Evolutionary conservation across 2,329 filamentous ascomycete species (phyloP), one percentile per base, ranked within the genome.

Genomic region (Amauroascus verrucosus): DNA sequence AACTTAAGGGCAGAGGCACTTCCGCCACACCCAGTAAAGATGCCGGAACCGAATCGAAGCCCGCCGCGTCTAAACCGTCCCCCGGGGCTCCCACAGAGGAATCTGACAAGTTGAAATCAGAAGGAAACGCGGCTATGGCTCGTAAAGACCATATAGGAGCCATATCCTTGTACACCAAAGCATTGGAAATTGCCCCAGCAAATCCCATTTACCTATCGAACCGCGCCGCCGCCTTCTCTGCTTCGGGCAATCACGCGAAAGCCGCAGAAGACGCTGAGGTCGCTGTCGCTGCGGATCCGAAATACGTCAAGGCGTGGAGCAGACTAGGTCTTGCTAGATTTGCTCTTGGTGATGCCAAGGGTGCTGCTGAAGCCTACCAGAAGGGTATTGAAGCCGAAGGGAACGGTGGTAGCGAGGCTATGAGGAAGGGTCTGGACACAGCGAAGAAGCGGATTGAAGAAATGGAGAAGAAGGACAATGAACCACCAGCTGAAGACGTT

Each of bases 141-240:
- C 81, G 85, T 69, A 96, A 95, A 75, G 88, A 97, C 71, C 96
- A 96, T 75, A 64, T 77, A 44, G 65, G 75, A 40, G 93, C 93
- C 57, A 88, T 97, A 67, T 83, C 88, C 62, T 77, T 86, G 61
- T 98, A 98, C 78, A 88, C 87, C 24, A 79, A 91, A 70, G 93
- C 93, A 3, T 82, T 98, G 24, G 78, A 81, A 53, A 76, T 96
- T 51, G 74, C 87, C 61, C 88, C 93, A 1, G 76, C 81, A 60
- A 97, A 98, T 74, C 87, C 90, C 37, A 93, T 98, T 71, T 98
- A 93, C 78, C 85, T 98, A 38, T 95, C 88, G 58, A 98, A 98
- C 81, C 88, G 93, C 61, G 93, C 93, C 9, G 93, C 93, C 45
- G 93, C 93, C 5, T 87, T 95, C 77, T 89, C 84, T 26, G 91